Conservation (phyloP, 768 basidiomycete genomes). For the Plicaturopsis crispa region DNA sequence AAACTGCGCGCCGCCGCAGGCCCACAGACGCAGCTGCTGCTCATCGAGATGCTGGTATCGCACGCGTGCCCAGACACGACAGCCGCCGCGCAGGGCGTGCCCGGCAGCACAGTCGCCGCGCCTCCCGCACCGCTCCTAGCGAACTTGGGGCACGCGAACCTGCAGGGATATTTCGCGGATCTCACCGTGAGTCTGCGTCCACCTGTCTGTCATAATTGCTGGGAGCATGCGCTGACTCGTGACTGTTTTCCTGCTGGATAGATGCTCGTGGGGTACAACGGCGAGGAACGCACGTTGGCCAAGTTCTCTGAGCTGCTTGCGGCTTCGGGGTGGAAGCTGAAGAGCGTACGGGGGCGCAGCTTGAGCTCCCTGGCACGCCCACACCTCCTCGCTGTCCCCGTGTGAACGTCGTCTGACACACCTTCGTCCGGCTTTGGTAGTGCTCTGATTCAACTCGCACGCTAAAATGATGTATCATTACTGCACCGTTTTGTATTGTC, state of each 20-base stretch:
- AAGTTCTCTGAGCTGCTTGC: not conserved
- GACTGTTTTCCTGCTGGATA: no score
- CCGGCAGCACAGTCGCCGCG: not conserved
- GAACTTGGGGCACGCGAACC: slow-evolving; percentile 12
- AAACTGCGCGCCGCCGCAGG: slow-evolving; percentile 19
- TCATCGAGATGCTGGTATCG: slow-evolving; percentile 14
- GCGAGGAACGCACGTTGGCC: not conserved
- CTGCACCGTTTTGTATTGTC: no score
- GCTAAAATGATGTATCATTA: no score
- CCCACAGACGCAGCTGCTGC: slow-evolving; percentile 16
- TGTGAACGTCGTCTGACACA: no score
- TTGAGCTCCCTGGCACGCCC: no score
- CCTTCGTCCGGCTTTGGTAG: no score
- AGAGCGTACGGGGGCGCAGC: no score
- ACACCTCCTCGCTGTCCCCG: no score
- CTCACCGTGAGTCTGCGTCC: not conserved
- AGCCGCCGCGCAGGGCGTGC: slow-evolving; percentile 1
- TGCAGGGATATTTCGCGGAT: not conserved
- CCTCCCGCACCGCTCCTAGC: slow-evolving; percentile 13
- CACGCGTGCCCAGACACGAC: slow-evolving; percentile 11
- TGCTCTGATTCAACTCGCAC: no score
- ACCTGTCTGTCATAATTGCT: not conserved
- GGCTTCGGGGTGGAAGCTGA: not conserved
- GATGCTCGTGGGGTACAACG: not conserved
- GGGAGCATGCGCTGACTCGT: no score